These are phyloP conservation scores for Dipodascopsis tothii DNA, from an alignment of 805 yeast species.

Conservation along the genomic window DNA sequence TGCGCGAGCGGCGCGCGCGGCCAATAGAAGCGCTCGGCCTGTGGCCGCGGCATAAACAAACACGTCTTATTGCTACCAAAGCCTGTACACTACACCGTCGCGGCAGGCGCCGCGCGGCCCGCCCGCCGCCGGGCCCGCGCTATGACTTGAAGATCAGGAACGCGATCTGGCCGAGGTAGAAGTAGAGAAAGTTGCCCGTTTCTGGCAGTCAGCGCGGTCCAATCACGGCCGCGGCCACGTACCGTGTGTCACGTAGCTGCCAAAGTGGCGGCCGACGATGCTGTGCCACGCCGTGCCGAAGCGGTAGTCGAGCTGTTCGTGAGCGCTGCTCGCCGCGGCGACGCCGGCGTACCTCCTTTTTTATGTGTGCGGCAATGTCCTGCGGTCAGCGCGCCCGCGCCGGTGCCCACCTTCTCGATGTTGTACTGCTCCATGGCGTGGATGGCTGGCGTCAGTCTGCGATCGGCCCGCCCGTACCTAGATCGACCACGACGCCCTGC, in stretches of 20 bases:
- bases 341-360: conserved; percentile 38
- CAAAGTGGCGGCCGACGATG: conserved; percentile 54
- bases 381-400: background rate
- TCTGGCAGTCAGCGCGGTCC: conserved; percentile 36
- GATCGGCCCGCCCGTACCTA: conserved; percentile 21
- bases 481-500: conserved; percentile 28
- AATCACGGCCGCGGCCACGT: conserved; percentile 28
- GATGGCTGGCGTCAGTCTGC: conserved; percentile 27
- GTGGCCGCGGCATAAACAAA: background rate
- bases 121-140: background rate
- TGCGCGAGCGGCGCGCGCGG: background rate
- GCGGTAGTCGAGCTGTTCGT: conserved; percentile 38
- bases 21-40: background rate
- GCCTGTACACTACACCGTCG: conserved; percentile 36
- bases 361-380: conserved; percentile 51
- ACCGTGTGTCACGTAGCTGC: conserved; percentile 55
- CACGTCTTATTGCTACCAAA: background rate
- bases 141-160: conserved; percentile 43
- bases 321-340: background rate
- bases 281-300: conserved; percentile 60
- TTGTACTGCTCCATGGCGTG: conserved; percentile 41
- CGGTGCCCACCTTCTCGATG: conserved; percentile 34
- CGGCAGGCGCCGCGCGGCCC: too few species aligned
- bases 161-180: conserved; percentile 47
- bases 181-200: conserved; percentile 47